Conservation (phyloP, 345 rosid genomes). For the Crucihimalaya himalaica region DNA sequence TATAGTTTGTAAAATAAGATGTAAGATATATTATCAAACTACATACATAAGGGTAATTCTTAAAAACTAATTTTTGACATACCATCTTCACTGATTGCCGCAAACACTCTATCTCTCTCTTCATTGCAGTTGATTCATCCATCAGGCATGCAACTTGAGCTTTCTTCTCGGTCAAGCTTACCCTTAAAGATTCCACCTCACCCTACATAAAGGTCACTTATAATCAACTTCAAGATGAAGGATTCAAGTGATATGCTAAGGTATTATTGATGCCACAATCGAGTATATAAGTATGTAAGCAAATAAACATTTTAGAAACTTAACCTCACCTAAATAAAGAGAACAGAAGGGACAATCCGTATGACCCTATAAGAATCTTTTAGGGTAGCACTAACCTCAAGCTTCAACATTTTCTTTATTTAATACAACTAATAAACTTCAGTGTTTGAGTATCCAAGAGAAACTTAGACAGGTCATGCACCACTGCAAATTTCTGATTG, state of each 20-base stretch:
- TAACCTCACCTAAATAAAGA: conserved; percentile 4
- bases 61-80: conserved; percentile 35
- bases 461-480: conserved; percentile 9
- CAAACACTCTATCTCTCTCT: conserved; percentile 62
- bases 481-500: neutral
- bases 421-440: neutral
- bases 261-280: conserved; percentile 14
- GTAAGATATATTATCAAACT: neutral
- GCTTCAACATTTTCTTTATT: neutral
- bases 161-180: conserved; percentile 58
- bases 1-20: neutral
- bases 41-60: neutral
- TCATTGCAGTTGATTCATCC: conserved; percentile 63
- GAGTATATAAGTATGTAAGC: neutral
- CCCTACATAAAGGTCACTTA: conserved; percentile 44
- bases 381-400: neutral
- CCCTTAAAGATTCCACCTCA: conserved; percentile 53
- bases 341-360: neutral
- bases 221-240: neutral
- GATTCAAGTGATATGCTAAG: conserved; percentile 4
- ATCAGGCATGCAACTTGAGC: conserved; percentile 57
- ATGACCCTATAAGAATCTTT: conserved; percentile 6
- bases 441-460: neutral
- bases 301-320: conserved; percentile 13
- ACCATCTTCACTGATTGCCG: conserved; percentile 60